Conservation (phyloP, 2,329 filamentous ascomycete species). For the Amauroascus niger region DNA sequence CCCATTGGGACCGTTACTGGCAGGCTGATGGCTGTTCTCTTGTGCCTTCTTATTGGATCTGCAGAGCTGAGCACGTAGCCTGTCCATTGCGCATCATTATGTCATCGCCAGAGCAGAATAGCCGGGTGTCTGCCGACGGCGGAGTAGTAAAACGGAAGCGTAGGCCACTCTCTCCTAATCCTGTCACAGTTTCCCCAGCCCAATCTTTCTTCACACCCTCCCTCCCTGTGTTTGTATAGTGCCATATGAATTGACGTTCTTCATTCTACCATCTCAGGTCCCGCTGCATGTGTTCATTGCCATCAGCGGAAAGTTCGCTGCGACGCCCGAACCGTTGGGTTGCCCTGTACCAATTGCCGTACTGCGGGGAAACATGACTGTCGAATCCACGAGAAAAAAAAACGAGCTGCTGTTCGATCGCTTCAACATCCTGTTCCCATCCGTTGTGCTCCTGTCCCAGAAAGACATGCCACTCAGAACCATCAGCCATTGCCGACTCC, state of each 20-base stretch:
- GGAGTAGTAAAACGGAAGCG: slow-evolving; percentile 17
- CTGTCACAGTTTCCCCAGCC: background rate
- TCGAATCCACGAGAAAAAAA: slow-evolving; percentile 44
- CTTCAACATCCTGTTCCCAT: slow-evolving; percentile 41
- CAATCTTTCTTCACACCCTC: background rate
- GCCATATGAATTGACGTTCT: background rate
- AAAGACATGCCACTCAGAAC: slow-evolving; percentile 7
- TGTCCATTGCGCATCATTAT: slow-evolving; percentile 11
- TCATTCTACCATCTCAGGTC: slow-evolving; percentile 21
- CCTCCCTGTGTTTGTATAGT: background rate
- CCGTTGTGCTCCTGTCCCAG: slow-evolving; percentile 30
- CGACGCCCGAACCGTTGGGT: slow-evolving; percentile 40
- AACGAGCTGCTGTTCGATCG: slow-evolving; percentile 36
- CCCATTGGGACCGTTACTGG: background rate
- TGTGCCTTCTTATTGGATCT: slow-evolving; percentile 1
- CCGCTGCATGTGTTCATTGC: slow-evolving; percentile 42
- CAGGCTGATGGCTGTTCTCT: slow-evolving; percentile 5
- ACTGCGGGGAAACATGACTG: slow-evolving; percentile 37
- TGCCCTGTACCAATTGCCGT: slow-evolving; percentile 43
- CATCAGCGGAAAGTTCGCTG: slow-evolving; percentile 46
- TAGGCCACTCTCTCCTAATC: slow-evolving; percentile 5
- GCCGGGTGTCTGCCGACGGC: slow-evolving; percentile 13
- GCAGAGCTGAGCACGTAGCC: slow-evolving; percentile 5
- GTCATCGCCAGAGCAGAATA: slow-evolving; percentile 15
- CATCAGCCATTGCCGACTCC: slow-evolving; percentile 3